Base-by-base conservation (phyloP, 768 basidiomycete species). In the Kwoniella sp. region DNA sequence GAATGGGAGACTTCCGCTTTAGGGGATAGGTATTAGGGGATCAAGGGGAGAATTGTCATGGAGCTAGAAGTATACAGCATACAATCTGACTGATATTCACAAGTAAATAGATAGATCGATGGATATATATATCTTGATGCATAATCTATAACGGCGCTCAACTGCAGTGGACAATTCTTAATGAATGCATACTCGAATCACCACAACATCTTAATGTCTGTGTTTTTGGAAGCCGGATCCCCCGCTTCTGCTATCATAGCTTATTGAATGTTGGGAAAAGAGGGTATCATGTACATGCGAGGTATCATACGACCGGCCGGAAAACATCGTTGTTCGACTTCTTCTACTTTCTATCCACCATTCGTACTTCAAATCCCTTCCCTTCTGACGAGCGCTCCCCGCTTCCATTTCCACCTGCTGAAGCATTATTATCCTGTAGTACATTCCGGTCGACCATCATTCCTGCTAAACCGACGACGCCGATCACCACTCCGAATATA, bases 281-380 rank as follows among this genome's bases (percentile, higher is more conserved):
- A 33, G 33, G 33, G 33, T 33, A 33, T 33, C 33, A 33, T 6
- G 7, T 33, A 6, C 7, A 33, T 44, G 40, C 40, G 40, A 19
- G 40, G 40, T 44, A 44, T 44, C 7, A 44, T 44, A 44, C 40
- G 40, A 44, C n/a, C n/a, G n/a, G n/a, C n/a, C n/a, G 40, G 17
- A 15, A 9, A 4, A 19, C 8, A 15, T 15, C n/a, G n/a, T n/a
- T n/a, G n/a, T n/a, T n/a, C n/a, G n/a, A n/a, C n/a, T n/a, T n/a
- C n/a, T 6, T 19, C 36, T 46, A 50, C 22, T 60, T 60, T 27
- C 62, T 37, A 58, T 64, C 62, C 27, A 64, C 62, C 62, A 64
- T 64, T 36, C 55, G 37, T 2, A 64, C 62, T 12, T 53, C 51
- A 15, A 64, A 55, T 22, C 33, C 52, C 22, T 21, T 17, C 25